These are phyloP conservation scores for Neoarthrinium moseri DNA, from an alignment of 2,329 filamentous ascomycete genomes.

Conservation along the genomic window DNA sequence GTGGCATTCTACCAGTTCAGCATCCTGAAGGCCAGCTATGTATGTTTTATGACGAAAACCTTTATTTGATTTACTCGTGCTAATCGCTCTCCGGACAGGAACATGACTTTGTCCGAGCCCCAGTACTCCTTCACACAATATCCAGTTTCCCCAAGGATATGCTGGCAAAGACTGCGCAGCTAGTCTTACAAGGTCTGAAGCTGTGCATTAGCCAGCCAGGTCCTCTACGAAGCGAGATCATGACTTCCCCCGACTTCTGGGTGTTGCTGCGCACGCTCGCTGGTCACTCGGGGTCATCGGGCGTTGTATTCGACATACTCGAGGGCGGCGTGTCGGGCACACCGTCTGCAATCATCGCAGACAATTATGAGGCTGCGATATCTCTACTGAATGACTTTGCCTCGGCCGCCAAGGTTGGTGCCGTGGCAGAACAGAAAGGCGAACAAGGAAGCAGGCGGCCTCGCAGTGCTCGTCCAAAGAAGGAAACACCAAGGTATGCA, in stretches of 20 bases:
- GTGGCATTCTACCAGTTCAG: slow-evolving; percentile 84
- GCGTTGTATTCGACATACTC: slow-evolving; percentile 82
- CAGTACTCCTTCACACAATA: slow-evolving; percentile 87
- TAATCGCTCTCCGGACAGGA: too few species aligned
- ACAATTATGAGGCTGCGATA: slow-evolving; percentile 92
- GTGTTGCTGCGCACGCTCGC: slow-evolving; percentile 78
- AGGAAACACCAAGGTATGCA: slow-evolving; percentile 54
- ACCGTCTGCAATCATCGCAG: slow-evolving; percentile 83
- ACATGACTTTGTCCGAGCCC: slow-evolving; percentile 86
- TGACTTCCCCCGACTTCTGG: slow-evolving; percentile 97
- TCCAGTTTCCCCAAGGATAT: slow-evolving; percentile 80
- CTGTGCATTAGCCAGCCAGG: slow-evolving; percentile 77
- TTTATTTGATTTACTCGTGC: too few species aligned
- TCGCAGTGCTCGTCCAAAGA: slow-evolving; percentile 45
- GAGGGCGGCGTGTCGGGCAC: slow-evolving; percentile 71
- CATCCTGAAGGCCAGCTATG: slow-evolving; percentile 80
- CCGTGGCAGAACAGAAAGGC: slow-evolving; percentile 64
- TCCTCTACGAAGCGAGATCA: slow-evolving; percentile 84
- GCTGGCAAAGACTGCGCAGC: slow-evolving; percentile 71
- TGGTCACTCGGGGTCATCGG: slow-evolving; percentile 66
- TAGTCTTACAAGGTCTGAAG: slow-evolving; percentile 76
- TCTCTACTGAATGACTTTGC: slow-evolving; percentile 86
- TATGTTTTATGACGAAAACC: too few species aligned
- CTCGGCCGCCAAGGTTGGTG: slow-evolving; percentile 73
- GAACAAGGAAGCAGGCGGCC: slow-evolving; percentile 45